Evolutionary conservation across 2,329 filamentous ascomycete species (phyloP).

Genomic region (Cadophora gregata): DNA sequence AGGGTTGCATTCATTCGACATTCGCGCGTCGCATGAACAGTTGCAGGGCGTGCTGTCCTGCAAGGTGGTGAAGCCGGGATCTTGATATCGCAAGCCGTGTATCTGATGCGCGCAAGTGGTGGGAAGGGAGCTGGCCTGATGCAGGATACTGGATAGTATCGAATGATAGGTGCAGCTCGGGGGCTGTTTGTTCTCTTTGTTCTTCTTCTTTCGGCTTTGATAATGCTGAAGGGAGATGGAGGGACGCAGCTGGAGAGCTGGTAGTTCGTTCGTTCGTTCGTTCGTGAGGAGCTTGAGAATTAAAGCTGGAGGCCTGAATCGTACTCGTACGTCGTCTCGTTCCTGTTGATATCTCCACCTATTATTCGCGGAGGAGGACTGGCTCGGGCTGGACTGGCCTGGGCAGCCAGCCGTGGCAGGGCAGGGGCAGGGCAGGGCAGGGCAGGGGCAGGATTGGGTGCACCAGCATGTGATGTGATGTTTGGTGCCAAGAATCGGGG

Average conservation of each 20-base stretch:
- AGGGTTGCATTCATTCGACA: conserved; percentile 85
- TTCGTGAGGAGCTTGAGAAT: conserved; percentile 18
- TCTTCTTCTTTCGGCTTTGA: conserved; percentile 17
- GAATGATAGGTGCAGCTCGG: conserved; percentile 22
- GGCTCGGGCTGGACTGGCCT: not conserved
- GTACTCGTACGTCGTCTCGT: conserved; percentile 18
- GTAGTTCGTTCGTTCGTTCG: no score
- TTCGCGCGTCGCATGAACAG: conserved; percentile 40
- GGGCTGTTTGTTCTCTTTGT: not conserved
- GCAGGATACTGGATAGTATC: conserved; percentile 12
- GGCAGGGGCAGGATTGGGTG: not conserved
- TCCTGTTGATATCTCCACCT: conserved; percentile 1
- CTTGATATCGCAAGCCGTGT: conserved; percentile 27
- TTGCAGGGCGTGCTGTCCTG: conserved; percentile 37
- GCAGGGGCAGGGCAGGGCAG: no score
- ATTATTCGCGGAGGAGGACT: not conserved
- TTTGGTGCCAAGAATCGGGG: not conserved
- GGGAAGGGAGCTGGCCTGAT: conserved; percentile 9
- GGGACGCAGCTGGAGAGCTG: conserved; percentile 4
- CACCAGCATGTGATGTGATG: conserved; percentile 17
- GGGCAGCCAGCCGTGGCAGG: not conserved
- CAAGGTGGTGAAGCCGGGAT: conserved; percentile 31
- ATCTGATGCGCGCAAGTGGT: not conserved
- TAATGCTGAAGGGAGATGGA: conserved; percentile 12
- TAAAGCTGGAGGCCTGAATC: conserved; percentile 27